Evolutionary conservation across 2,329 filamentous ascomycete species (phyloP).

Genomic region (Dactylellina cionopaga): DNA sequence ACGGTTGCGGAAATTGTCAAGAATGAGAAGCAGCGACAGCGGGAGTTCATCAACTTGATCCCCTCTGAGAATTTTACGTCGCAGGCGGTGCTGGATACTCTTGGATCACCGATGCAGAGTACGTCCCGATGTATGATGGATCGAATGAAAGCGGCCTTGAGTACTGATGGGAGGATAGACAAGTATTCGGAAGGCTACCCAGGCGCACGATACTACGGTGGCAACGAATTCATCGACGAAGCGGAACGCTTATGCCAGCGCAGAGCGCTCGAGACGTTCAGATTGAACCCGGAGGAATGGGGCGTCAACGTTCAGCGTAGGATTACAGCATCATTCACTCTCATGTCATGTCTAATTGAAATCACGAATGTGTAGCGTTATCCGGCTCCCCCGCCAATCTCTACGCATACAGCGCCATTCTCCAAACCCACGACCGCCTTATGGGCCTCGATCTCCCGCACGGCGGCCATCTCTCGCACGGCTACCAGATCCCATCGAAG

Average conservation of each 20-base stretch:
- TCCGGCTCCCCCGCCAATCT: conserved; percentile 75
- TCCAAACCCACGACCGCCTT: conserved; percentile 90
- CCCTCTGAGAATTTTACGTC: conserved; percentile 96
- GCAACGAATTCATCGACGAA: conserved; percentile 94
- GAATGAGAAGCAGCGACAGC: conserved; percentile 94
- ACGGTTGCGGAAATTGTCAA: conserved; percentile 88
- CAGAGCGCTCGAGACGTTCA: conserved; percentile 87
- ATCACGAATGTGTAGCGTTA: conserved; percentile 43
- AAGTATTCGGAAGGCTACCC: conserved; percentile 99
- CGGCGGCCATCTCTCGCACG: conserved; percentile 93
- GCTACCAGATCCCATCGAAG: conserved; percentile 92
- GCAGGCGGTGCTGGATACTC: conserved; percentile 87
- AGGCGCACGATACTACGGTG: conserved; percentile 93
- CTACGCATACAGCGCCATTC: conserved; percentile 89
- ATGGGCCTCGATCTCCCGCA: conserved; percentile 98
- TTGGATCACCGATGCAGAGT: conserved; percentile 97
- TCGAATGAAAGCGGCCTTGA: conserved; percentile 53
- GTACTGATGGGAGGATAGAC: conserved; percentile 58
- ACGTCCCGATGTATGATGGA: conserved; percentile 58
- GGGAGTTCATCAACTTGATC: conserved; percentile 98
- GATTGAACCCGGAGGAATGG: conserved; percentile 85
- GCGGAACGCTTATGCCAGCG: conserved; percentile 89
- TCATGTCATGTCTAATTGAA: conserved; percentile 18
- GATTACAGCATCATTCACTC: conserved; percentile 57
- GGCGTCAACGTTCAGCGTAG: conserved; percentile 93